Conservation (phyloP, 2,329 filamentous ascomycete species). For the Diaporthe aspalathi region DNA sequence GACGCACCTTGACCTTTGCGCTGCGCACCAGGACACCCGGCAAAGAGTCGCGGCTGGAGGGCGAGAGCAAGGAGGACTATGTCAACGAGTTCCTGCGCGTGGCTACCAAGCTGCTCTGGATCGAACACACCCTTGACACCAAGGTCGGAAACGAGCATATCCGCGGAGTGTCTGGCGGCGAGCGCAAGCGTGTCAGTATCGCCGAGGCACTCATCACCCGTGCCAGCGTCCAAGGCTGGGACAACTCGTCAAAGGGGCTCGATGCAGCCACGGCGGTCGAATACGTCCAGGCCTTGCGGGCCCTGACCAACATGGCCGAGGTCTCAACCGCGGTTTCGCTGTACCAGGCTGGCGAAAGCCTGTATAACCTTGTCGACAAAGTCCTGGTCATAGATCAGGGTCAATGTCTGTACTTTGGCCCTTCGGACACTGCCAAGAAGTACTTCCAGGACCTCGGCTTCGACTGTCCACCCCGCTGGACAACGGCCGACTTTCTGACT, state of each 20-base stretch:
- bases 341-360: slow-evolving; percentile 68
- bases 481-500: slow-evolving; percentile 78
- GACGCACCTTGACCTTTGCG: slow-evolving; percentile 82
- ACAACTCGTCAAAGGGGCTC: slow-evolving; percentile 79
- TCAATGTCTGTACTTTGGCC: slow-evolving; percentile 72
- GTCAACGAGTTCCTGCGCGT: slow-evolving; percentile 75
- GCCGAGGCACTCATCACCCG: slow-evolving; percentile 68
- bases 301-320: slow-evolving; percentile 73
- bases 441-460: slow-evolving; percentile 77
- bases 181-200: slow-evolving; percentile 75
- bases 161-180: slow-evolving; percentile 75
- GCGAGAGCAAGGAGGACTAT: slow-evolving; percentile 65
- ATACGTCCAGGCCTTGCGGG: slow-evolving; percentile 76
- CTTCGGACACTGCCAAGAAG: slow-evolving; percentile 66
- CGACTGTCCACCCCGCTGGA: slow-evolving; percentile 73
- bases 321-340: slow-evolving; percentile 75
- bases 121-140: slow-evolving; percentile 72
- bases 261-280: slow-evolving; percentile 79
- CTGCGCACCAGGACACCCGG: slow-evolving; percentile 76
- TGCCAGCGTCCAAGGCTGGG: slow-evolving; percentile 71
- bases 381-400: slow-evolving; percentile 68
- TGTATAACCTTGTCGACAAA: slow-evolving; percentile 64
- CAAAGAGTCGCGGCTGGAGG: slow-evolving; percentile 62
- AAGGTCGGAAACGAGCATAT: slow-evolving; percentile 76
- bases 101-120: slow-evolving; percentile 80